Evolutionary conservation across 495 filamentous ascomycete species (phyloP).

Genomic region (Annulohypoxylon stygium): DNA sequence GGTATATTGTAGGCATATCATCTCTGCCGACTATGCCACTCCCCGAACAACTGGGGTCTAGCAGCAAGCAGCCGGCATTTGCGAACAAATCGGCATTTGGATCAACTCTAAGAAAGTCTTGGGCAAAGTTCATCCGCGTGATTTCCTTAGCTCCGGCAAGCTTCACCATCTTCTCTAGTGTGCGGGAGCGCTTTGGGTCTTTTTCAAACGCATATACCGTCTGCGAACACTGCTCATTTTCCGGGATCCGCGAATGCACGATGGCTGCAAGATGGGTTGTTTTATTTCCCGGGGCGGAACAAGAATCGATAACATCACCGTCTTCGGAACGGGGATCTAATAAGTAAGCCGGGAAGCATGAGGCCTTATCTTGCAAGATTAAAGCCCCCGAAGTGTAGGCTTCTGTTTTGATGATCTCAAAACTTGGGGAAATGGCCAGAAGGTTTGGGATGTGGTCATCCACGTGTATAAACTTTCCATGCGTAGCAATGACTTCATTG

Average conservation of each 20-base stretch:
- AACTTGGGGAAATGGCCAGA: slow-evolving; percentile 76
- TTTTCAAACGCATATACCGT: slow-evolving; percentile 79
- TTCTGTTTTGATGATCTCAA: slow-evolving; percentile 74
- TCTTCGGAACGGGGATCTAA: slow-evolving; percentile 70
- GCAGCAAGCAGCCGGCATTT: slow-evolving; percentile 77
- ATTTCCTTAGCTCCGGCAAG: slow-evolving; percentile 74
- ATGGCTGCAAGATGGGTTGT: slow-evolving; percentile 93
- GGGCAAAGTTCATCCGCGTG: slow-evolving; percentile 74
- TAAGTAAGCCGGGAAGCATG: slow-evolving; percentile 92
- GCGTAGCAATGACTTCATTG: slow-evolving; percentile 52
- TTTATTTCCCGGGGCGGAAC: slow-evolving; percentile 96
- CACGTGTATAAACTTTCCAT: slow-evolving; percentile 61
- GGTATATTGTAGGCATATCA: slow-evolving; percentile 72
- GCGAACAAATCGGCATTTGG: slow-evolving; percentile 65
- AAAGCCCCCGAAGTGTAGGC: slow-evolving; percentile 82
- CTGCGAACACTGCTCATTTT: slow-evolving; percentile 46
- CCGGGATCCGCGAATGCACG: slow-evolving; percentile 54
- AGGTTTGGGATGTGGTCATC: slow-evolving; percentile 87
- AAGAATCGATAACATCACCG: slow-evolving; percentile 87
- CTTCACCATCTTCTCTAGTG: slow-evolving; percentile 84
- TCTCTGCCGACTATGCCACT: slow-evolving; percentile 93
- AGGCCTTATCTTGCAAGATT: slow-evolving; percentile 96
- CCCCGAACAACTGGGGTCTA: slow-evolving; percentile 95
- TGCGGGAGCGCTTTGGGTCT: slow-evolving; percentile 73
- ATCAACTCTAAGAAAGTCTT: slow-evolving; percentile 84